Percentiles rank a stretch among this genome's conserved stretches.
Conservation (phyloP, 768 basidiomycete genomes). For the Exidia glandulosa region DNA sequence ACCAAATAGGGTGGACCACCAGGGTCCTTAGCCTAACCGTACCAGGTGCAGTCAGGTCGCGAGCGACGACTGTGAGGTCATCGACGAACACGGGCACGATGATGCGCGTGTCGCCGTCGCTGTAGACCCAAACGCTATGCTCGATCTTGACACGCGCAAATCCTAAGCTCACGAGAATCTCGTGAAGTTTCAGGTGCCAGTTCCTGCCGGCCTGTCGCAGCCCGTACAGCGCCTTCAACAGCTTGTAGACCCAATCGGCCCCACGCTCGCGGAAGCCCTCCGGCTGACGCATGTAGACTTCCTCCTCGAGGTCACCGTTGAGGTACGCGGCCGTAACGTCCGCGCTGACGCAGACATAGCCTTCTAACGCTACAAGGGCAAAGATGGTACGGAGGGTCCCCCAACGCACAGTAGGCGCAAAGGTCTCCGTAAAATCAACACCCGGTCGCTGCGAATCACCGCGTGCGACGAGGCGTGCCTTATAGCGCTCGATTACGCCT, state of each 20-base stretch:
- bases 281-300: slow-evolving; percentile 20
- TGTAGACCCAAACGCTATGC: slow-evolving; percentile 19
- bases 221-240: slow-evolving; percentile 16
- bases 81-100: slow-evolving; percentile 22
- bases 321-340: slow-evolving; percentile 9
- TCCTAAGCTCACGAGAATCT: slow-evolving; percentile 11
- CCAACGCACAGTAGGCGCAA: slow-evolving; percentile 12
- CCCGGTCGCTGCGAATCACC: slow-evolving; percentile 17
- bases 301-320: slow-evolving; percentile 10
- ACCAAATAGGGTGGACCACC: too few relatives aligned
- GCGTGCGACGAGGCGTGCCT: slow-evolving; percentile 16
- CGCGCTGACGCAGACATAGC: slow-evolving; percentile 8
- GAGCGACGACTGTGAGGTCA: too few relatives aligned
- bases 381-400: slow-evolving; percentile 10
- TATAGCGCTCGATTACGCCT: slow-evolving; percentile 4
- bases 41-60: too few relatives aligned
- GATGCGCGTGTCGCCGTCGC: slow-evolving; percentile 11
- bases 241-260: slow-evolving; percentile 7
- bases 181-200: slow-evolving; percentile 18
- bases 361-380: slow-evolving; percentile 7
- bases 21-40: too few relatives aligned
- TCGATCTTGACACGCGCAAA: slow-evolving; percentile 13
- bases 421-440: slow-evolving; percentile 12
- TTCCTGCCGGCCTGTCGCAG: slow-evolving; percentile 13
- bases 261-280: slow-evolving; percentile 14